These are phyloP conservation scores for Phytophthora pseudosyringae DNA, from an alignment of 352 stramenopile species.

Conservation along the genomic window DNA sequence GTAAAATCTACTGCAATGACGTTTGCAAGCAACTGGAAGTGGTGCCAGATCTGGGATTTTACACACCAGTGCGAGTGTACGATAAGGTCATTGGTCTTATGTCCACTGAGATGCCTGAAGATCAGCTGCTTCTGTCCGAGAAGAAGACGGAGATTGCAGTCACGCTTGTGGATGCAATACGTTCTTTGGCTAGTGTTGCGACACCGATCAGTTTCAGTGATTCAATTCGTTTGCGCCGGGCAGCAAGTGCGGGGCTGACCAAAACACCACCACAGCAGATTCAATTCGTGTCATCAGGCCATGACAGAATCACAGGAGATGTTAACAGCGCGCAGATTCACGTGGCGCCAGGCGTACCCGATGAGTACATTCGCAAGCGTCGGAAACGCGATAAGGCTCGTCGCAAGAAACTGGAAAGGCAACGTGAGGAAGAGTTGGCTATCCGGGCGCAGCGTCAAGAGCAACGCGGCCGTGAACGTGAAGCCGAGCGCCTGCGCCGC, in stretches of 20 bases:
- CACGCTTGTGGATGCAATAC: slow-evolving; percentile 83
- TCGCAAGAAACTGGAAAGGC: slow-evolving; percentile 71
- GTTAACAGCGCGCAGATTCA: slow-evolving; percentile 55
- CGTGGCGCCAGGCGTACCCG: slow-evolving; percentile 67
- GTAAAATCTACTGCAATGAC: slow-evolving; percentile 89
- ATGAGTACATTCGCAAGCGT: slow-evolving; percentile 89
- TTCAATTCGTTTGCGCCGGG: slow-evolving; percentile 61
- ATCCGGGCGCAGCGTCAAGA: slow-evolving; percentile 74
- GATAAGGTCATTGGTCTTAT: slow-evolving; percentile 83
- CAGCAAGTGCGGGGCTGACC: slow-evolving; percentile 49
- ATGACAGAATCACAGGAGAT: slow-evolving; percentile 58
- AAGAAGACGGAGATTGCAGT: slow-evolving; percentile 91
- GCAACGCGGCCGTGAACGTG: slow-evolving; percentile 64
- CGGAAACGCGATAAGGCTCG: slow-evolving; percentile 84
- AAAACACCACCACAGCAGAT: slow-evolving; percentile 70
- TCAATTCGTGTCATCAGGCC: slow-evolving; percentile 58
- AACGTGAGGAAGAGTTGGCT: slow-evolving; percentile 79
- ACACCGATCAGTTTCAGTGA: slow-evolving; percentile 83
- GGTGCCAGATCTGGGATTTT: slow-evolving; percentile 85
- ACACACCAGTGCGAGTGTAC: slow-evolving; percentile 79
- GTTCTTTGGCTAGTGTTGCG: slow-evolving; percentile 46
- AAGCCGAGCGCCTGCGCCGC: slow-evolving; percentile 75
- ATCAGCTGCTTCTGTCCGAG: slow-evolving; percentile 79
- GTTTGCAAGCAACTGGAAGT: slow-evolving; percentile 79
- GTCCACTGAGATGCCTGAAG: slow-evolving; percentile 84